Conservation (phyloP, 2,329 filamentous ascomycete species). For the Dendrostoma leiphaemia region DNA sequence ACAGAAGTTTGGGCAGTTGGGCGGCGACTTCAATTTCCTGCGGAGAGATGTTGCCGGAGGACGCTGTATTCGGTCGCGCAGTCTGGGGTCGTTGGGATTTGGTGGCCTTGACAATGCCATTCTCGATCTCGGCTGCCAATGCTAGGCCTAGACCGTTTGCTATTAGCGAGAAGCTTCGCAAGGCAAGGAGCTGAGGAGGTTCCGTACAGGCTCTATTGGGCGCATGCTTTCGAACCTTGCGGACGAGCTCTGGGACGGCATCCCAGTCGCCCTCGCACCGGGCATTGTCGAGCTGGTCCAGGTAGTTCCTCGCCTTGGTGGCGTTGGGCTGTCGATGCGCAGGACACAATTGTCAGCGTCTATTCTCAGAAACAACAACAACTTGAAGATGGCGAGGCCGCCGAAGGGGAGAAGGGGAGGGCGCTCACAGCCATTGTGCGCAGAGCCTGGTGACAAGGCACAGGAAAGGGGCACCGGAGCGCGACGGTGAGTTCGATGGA, state of each 20-base stretch:
- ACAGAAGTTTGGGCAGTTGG: conserved; percentile 49
- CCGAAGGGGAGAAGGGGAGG: background rate
- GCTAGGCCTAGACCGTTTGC: conserved; percentile 56
- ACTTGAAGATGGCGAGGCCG: background rate
- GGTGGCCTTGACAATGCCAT: conserved; percentile 58
- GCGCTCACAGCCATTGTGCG: conserved; percentile 12
- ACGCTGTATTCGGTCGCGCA: conserved; percentile 37
- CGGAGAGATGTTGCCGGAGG: conserved; percentile 33
- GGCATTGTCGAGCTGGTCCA: conserved; percentile 78
- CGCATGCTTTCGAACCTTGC: conserved; percentile 94
- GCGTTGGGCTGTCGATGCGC: conserved; percentile 31
- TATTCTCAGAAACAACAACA: background rate
- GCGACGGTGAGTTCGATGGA: background rate
- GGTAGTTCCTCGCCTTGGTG: conserved; percentile 79
- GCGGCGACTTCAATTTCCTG: conserved; percentile 43
- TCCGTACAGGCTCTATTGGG: conserved; percentile 76
- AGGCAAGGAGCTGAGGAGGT: conserved; percentile 12
- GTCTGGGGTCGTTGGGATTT: conserved; percentile 36
- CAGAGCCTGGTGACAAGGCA: background rate
- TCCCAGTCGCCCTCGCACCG: conserved; percentile 88
- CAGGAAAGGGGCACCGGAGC: background rate
- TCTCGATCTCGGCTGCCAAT: conserved; percentile 68
- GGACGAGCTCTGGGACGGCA: conserved; percentile 80
- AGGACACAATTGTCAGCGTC: background rate
- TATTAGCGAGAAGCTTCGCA: conserved; percentile 21